Percentiles rank a stretch among this genome's conserved stretches.
Conservation (phyloP, 2,329 filamentous ascomycete genomes). For the Alternaria incomplexa region DNA sequence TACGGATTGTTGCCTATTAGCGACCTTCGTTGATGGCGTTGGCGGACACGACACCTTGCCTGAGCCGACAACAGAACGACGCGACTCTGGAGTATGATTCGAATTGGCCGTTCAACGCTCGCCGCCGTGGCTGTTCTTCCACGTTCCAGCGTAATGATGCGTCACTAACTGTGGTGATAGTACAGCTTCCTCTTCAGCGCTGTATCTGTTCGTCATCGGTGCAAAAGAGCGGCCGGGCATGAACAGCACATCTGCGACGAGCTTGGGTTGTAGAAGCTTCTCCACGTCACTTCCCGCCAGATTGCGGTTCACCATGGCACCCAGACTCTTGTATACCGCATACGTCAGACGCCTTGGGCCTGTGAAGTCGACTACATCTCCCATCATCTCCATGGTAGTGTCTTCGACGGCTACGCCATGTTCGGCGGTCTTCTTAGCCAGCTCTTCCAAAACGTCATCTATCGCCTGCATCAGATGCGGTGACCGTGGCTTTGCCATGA, state of each 20-base stretch:
- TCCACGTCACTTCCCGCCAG: constrained; percentile 24
- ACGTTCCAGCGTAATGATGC: constrained; percentile 28
- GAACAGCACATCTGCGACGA: constrained; percentile 38
- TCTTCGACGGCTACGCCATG: constrained; percentile 21
- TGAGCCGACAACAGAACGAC: not conserved
- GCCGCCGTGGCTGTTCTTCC: constrained; percentile 27
- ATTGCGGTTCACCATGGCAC: constrained; percentile 11
- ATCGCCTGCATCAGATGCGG: constrained; percentile 33
- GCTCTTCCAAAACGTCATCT: constrained; percentile 27
- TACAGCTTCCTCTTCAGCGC: constrained; percentile 1
- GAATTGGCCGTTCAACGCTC: constrained; percentile 2
- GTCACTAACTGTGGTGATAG: constrained; percentile 15
- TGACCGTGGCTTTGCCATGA: constrained; percentile 33
- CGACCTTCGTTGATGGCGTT: not conserved
- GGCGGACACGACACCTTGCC: not conserved
- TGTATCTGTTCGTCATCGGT: constrained; percentile 17
- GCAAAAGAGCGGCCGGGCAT: constrained; percentile 24
- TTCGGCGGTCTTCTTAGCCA: constrained; percentile 15
- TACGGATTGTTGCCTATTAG: not conserved
- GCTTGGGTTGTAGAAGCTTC: constrained; percentile 29
- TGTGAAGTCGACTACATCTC: constrained; percentile 38
- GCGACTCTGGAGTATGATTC: too few species aligned
- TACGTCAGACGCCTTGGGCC: constrained; percentile 34
- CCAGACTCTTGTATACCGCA: constrained; percentile 33
- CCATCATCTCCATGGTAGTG: constrained; percentile 25